phyloP scores from a whole-genome alignment of 2,329 filamentous ascomycete genomes.

The Kalaharituber pfeilii region DNA sequence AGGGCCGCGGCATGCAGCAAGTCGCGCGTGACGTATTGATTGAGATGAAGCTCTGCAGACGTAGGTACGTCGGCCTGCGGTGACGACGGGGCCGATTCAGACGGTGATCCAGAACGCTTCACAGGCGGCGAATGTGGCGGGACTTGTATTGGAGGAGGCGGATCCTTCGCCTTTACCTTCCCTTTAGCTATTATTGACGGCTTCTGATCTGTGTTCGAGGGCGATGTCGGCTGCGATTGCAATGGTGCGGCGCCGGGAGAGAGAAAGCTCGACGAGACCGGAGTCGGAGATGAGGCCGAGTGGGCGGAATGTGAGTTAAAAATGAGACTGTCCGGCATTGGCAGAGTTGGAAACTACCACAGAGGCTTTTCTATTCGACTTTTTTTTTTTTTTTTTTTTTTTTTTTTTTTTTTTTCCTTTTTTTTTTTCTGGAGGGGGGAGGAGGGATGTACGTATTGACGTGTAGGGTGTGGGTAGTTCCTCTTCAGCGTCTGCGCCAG shows the following conservation, averaged over 20 bases:
- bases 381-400: background rate
- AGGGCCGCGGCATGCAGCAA: constrained; percentile 40
- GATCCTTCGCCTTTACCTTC: background rate
- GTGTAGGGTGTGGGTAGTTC: no score
- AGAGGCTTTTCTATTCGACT: background rate
- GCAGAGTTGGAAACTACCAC: constrained; percentile 6
- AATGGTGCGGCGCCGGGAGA: constrained; percentile 12
- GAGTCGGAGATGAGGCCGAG: background rate
- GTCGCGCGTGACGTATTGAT: constrained; percentile 49
- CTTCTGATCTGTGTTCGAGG: background rate
- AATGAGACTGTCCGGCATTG: constrained; percentile 11
- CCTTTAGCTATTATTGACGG: background rate
- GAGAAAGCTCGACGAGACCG: constrained; percentile 7
- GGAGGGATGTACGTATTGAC: no score
- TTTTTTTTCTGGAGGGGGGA: no score
- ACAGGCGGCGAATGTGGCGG: background rate
- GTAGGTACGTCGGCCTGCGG: constrained; percentile 14
- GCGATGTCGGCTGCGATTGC: constrained; percentile 13
- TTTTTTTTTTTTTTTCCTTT: constrained; percentile 1
- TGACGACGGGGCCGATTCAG: constrained; percentile 7
- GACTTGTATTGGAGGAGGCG: background rate
- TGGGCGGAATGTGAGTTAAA: constrained; percentile 11
- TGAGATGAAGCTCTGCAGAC: constrained; percentile 28
- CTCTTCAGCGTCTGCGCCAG: no score
- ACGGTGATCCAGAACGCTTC: background rate